phyloP scores from a whole-genome alignment of 2,329 filamentous ascomycete genomes.

The Dactylella cylindrospora region DNA sequence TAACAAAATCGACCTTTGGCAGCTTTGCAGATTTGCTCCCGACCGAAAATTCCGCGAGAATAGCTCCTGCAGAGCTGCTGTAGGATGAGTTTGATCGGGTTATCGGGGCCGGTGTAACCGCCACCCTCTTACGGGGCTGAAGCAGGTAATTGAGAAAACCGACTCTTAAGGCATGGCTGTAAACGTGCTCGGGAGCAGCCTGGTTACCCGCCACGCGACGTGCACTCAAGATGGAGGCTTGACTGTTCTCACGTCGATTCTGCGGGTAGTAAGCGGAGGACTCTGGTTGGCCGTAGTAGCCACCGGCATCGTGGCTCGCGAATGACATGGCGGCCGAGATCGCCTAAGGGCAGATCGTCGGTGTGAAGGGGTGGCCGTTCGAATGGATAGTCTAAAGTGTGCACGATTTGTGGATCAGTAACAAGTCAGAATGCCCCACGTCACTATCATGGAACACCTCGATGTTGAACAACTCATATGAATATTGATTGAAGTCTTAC shows the following conservation, averaged over 20 bases:
- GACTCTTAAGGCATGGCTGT: constrained; percentile 83
- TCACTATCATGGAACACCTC: too few species aligned
- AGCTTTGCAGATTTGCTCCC: constrained; percentile 71
- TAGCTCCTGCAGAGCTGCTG: constrained; percentile 68
- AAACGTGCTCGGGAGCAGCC: constrained; percentile 70
- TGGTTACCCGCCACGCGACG: constrained; percentile 52
- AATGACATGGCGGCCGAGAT: constrained; percentile 44
- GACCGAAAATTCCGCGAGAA: constrained; percentile 52
- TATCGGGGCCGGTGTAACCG: constrained; percentile 65
- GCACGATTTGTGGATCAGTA: too few species aligned
- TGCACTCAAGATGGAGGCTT: constrained; percentile 53
- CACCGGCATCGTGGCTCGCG: constrained; percentile 38
- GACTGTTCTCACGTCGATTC: constrained; percentile 38
- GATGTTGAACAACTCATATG: too few species aligned
- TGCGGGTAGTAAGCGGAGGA: constrained; percentile 25
- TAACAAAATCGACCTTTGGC: constrained; percentile 67
- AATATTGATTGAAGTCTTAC: too few species aligned
- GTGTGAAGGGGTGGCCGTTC: constrained; percentile 1
- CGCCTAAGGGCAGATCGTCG: constrained; percentile 31
- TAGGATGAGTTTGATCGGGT: constrained; percentile 62
- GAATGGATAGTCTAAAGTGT: too few species aligned
- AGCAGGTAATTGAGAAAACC: constrained; percentile 92
- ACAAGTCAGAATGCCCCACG: too few species aligned
- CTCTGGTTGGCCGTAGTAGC: constrained; percentile 41
- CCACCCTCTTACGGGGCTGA: constrained; percentile 83